Evolutionary conservation across 106 monocot genomes (phyloP).

Genomic region (Apostasia ramifera): DNA sequence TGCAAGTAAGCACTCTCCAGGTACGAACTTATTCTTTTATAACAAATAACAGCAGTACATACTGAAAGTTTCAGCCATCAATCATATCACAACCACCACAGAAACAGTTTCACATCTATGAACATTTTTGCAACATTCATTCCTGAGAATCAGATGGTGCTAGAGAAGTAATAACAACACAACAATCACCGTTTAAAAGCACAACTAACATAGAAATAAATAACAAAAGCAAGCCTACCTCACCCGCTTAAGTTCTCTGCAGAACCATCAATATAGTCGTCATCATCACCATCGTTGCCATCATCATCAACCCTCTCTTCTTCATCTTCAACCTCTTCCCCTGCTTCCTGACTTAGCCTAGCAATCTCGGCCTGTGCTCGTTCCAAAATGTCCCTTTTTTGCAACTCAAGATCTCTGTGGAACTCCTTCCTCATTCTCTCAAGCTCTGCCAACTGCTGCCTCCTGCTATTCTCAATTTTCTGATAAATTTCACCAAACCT

Average conservation of each 20-base stretch:
- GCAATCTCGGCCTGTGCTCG: slow-evolving; percentile 67
- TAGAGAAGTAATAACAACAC: not conserved
- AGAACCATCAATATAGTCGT: slow-evolving; percentile 37
- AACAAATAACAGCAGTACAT: not conserved
- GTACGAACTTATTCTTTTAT: too few relatives aligned
- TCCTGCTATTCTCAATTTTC: slow-evolving; percentile 74
- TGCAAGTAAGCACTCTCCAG: too few relatives aligned
- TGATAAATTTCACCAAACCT: slow-evolving; percentile 80
- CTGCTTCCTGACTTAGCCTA: slow-evolving; percentile 44
- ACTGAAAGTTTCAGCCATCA: not conserved
- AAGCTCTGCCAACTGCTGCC: slow-evolving; percentile 68
- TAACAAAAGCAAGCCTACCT: slow-evolving; percentile 19
- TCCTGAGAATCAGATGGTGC: not conserved
- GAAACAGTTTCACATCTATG: too few relatives aligned
- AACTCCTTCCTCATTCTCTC: slow-evolving; percentile 89
- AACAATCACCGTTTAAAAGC: not conserved
- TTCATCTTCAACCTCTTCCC: slow-evolving; percentile 30
- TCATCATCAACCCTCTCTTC: slow-evolving; percentile 20
- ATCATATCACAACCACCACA: not conserved
- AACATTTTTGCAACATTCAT: not conserved
- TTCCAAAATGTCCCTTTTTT: slow-evolving; percentile 79
- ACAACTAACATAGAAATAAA: not conserved
- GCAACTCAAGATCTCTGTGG: slow-evolving; percentile 68
- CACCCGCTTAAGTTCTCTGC: slow-evolving; percentile 42
- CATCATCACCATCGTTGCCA: slow-evolving; percentile 18